Evolutionary conservation across 306 rosid genomes (phyloP).

Genomic region (Inga oerstediana): DNA sequence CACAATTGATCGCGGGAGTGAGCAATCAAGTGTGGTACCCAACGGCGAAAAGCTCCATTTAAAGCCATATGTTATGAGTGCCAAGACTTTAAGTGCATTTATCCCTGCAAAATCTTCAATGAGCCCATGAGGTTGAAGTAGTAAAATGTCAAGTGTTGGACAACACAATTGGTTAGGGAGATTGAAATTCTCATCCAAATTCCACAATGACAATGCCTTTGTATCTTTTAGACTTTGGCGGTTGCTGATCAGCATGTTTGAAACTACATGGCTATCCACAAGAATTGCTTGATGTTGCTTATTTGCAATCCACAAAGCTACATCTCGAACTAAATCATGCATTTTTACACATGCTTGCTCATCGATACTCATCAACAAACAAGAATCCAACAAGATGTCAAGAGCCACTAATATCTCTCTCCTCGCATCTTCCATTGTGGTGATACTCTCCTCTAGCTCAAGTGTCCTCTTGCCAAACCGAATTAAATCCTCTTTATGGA

Average conservation of each 20-base stretch:
- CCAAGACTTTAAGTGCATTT: not conserved
- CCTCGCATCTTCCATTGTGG: not conserved
- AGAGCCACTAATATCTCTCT: not conserved
- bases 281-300: not conserved
- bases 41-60: not conserved
- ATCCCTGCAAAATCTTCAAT: not conserved
- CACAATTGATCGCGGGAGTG: not conserved
- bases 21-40: too few relatives aligned
- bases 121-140: not conserved
- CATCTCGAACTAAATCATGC: constrained; percentile 6
- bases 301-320: constrained; percentile 9
- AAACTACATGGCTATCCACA: not conserved
- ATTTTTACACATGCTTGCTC: not conserved
- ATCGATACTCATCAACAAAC: not conserved
- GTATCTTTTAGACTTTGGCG: not conserved
- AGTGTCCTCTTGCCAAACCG: not conserved
- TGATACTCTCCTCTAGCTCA: too few relatives aligned
- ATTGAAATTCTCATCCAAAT: too few relatives aligned
- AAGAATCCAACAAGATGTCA: not conserved
- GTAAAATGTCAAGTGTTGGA: not conserved
- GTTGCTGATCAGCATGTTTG: too few relatives aligned
- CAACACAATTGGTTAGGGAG: not conserved
- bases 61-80: not conserved
- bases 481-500: not conserved
- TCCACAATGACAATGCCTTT: not conserved